Conservation (phyloP, 177 flowering plant genomes). For the Vitis hybrid region DNA sequence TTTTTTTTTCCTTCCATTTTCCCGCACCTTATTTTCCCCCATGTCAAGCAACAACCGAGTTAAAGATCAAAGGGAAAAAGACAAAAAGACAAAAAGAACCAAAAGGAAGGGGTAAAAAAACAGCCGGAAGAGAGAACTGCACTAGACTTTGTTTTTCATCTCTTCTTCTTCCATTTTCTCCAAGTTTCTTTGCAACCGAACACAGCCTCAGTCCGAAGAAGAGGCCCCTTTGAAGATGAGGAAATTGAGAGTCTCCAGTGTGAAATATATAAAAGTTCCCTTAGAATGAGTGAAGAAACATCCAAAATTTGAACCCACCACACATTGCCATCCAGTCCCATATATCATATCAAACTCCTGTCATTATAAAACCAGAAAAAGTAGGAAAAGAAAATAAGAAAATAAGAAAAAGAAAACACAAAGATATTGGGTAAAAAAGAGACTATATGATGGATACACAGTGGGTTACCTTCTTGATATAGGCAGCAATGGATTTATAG, state of each 20-base stretch:
- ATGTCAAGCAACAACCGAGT: background rate
- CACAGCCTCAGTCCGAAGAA: constrained; percentile 16
- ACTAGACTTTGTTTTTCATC: background rate
- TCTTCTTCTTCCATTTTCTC: background rate
- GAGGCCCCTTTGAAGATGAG: constrained; percentile 84
- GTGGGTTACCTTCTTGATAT: constrained; percentile 69
- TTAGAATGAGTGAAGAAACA: constrained; percentile 83
- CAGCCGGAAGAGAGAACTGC: background rate
- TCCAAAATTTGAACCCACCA: constrained; percentile 85
- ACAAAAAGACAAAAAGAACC: background rate
- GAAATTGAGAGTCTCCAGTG: constrained; percentile 75
- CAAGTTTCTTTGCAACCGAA: constrained; percentile 6
- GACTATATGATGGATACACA: no score
- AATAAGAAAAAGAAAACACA: background rate
- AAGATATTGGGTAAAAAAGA: background rate
- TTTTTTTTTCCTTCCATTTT: no score
- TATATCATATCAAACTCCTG: constrained; percentile 81
- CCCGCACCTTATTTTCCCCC: background rate
- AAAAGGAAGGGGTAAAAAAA: no score
- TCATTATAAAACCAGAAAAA: background rate
- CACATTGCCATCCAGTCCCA: constrained; percentile 93
- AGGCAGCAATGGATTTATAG: constrained; percentile 78
- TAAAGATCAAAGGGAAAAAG: background rate
- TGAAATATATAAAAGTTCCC: constrained; percentile 87
- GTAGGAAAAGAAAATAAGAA: background rate